Base-by-base conservation (phyloP, 2,329 filamentous ascomycete species). In the Trichophyton rubrum region DNA sequence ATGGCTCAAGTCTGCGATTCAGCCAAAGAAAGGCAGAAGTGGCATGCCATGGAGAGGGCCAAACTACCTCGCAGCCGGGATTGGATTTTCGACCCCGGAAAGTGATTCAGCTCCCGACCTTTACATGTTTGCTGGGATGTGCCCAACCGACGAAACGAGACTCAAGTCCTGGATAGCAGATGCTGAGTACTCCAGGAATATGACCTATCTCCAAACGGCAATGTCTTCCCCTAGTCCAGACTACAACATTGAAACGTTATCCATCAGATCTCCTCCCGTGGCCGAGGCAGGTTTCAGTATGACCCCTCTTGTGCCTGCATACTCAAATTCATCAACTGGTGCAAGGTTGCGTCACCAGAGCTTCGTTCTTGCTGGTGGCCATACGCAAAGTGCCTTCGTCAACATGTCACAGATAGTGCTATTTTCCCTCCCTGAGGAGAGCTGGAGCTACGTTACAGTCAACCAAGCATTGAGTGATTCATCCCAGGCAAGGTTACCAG, bases 321-420 rank as follows among this genome's bases (percentile, higher is more conserved):
- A 84, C 65, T 85, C 86, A 20, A 87, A 88, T 68, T 80, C 80
- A 3, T 85, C 82, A 6, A 75, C 74, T 15, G 85, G 82, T 2
- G 78, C 79, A 2, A 77, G 86, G 45, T 86, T 84, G 3, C 87
- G 90, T 69, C 84, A 91, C 69, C 85, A 87, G 64, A 85, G 86
- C 66, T 92, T 89, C 65, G 83, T 96, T 11, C 75, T 96, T 22
- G 76, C 96, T 15, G 92, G 91, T 45, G 92, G 92, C 0, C 90
- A 96, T 70, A 95, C 90, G 0, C 79, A 84, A 66, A 74, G 78
- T 15, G 91, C 90, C 0, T 96, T 96, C 70, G 86, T 96, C 75
- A 95, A 96, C 71, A 96, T 95, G 87, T 95, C 89, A 61, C 89
- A 90, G 49, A 83, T 92, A 1, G 92, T 90, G 0, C 77, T 96